Conservation (phyloP, 345 rosid genomes). For the Gossypium arboreum region DNA sequence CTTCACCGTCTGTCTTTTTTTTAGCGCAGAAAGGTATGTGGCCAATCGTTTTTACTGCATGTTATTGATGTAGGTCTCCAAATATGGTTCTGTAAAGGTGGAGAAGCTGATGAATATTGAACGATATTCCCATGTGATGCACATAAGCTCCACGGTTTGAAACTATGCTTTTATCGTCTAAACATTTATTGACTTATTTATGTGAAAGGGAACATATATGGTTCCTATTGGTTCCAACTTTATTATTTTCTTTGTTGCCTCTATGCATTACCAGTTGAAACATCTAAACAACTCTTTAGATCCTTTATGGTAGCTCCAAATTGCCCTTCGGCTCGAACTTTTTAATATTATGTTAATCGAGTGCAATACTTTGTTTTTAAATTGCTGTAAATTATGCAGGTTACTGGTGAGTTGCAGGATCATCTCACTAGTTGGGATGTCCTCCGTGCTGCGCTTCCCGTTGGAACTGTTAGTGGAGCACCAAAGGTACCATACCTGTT, state of each 20-base stretch:
- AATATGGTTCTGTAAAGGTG: conserved; percentile 75
- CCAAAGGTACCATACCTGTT: conserved; percentile 55
- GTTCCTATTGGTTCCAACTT: not conserved
- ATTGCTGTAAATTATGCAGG: conserved; percentile 34
- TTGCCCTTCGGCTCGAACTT: not conserved
- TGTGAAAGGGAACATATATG: not conserved
- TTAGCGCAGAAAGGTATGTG: not conserved
- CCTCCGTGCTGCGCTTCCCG: conserved; percentile 73
- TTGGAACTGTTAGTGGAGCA: conserved; percentile 92
- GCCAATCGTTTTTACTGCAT: not conserved
- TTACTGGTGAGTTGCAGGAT: conserved; percentile 76
- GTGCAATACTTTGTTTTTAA: not conserved
- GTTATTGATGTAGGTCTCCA: conserved; percentile 51
- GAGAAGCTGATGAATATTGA: conserved; percentile 90
- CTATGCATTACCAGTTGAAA: not conserved
- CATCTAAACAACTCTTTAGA: not conserved
- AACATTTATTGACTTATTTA: not conserved
- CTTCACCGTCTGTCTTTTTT: not conserved
- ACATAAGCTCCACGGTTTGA: conserved; percentile 90
- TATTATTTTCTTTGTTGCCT: not conserved
- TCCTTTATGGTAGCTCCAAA: not conserved
- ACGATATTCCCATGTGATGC: conserved; percentile 91
- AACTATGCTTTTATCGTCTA: conserved; percentile 1
- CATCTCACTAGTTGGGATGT: conserved; percentile 76
- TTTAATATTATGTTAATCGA: not conserved